These are phyloP conservation scores for Solanum ossicruentum DNA, from an alignment of 257 asterid genomes.

Conservation along the genomic window DNA sequence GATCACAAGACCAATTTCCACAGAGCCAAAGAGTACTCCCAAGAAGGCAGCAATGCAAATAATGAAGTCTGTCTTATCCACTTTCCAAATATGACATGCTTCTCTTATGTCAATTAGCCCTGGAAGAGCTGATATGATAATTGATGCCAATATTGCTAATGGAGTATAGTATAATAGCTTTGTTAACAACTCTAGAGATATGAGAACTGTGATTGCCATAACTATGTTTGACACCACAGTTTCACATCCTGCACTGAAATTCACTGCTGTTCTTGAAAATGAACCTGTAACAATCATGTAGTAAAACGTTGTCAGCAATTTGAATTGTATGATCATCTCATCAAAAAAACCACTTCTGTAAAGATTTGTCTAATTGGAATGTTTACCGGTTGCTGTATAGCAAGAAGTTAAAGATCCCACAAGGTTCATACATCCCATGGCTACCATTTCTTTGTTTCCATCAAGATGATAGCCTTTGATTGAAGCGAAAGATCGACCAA, in stretches of 20 bases:
- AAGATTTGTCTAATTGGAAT: no score
- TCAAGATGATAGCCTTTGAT: constrained; percentile 70
- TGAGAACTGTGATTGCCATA: constrained; percentile 52
- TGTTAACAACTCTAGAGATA: constrained; percentile 40
- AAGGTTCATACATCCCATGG: constrained; percentile 74
- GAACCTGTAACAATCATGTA: constrained; percentile 29
- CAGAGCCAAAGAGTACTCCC: constrained; percentile 57
- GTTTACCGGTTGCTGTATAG: constrained; percentile 60
- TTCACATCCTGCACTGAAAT: constrained; percentile 67
- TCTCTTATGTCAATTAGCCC: constrained; percentile 47
- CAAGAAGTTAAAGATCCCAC: constrained; percentile 74
- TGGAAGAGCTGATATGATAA: constrained; percentile 60
- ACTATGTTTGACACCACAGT: constrained; percentile 59
- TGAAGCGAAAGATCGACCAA: constrained; percentile 76
- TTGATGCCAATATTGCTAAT: constrained; percentile 53
- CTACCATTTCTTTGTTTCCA: constrained; percentile 89
- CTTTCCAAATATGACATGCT: constrained; percentile 50
- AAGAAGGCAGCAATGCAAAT: constrained; percentile 43
- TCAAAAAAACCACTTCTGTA: not conserved
- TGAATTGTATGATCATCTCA: not conserved
- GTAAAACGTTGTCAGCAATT: not conserved
- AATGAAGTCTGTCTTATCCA: constrained; percentile 54
- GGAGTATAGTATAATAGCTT: constrained; percentile 56
- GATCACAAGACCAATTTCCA: constrained; percentile 58
- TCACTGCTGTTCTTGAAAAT: constrained; percentile 73